Percentiles rank a stretch among this genome's conserved stretches.
Evolutionary conservation across 805 yeast species (phyloP).

Genomic region (Saccharomyces eubayanus): DNA sequence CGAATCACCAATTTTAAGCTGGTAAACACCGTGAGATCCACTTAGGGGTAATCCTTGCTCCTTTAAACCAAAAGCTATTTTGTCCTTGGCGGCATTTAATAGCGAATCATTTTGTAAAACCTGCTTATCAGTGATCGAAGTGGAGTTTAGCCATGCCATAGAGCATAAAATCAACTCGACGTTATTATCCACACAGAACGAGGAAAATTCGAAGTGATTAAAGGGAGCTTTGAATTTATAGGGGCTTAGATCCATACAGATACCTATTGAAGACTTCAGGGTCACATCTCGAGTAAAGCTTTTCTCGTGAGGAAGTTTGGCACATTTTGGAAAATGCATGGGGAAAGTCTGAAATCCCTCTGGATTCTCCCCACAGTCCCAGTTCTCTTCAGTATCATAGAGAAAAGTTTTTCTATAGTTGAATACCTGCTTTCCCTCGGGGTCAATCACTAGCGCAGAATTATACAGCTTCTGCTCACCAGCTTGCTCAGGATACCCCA

Average conservation of each 20-base stretch:
- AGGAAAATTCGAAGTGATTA: constrained; percentile 61
- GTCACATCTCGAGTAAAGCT: constrained; percentile 16
- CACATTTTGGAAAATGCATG: constrained; percentile 28
- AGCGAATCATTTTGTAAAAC: not conserved
- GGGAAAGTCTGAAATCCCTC: constrained; percentile 47
- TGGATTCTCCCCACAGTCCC: constrained; percentile 73
- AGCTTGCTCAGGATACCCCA: constrained; percentile 71
- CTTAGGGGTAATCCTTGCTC: constrained; percentile 12
- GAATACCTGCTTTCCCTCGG: constrained; percentile 47
- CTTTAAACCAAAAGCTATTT: constrained; percentile 3
- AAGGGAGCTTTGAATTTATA: constrained; percentile 78
- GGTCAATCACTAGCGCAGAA: constrained; percentile 58
- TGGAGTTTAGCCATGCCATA: constrained; percentile 73
- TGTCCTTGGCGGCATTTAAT: not conserved
- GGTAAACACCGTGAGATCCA: constrained; percentile 24
- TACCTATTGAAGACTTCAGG: constrained; percentile 57
- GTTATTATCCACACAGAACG: constrained; percentile 38
- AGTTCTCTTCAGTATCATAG: constrained; percentile 67
- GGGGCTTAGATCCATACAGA: constrained; percentile 92
- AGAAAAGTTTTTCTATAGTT: constrained; percentile 72
- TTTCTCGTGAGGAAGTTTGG: constrained; percentile 1
- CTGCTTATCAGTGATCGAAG: constrained; percentile 30
- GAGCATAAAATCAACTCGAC: constrained; percentile 62
- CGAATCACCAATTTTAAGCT: constrained; percentile 12
- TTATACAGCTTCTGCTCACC: constrained; percentile 42